Base-by-base conservation (phyloP, 306 rosid genomes). In the Sechiopsis laciniata region DNA sequence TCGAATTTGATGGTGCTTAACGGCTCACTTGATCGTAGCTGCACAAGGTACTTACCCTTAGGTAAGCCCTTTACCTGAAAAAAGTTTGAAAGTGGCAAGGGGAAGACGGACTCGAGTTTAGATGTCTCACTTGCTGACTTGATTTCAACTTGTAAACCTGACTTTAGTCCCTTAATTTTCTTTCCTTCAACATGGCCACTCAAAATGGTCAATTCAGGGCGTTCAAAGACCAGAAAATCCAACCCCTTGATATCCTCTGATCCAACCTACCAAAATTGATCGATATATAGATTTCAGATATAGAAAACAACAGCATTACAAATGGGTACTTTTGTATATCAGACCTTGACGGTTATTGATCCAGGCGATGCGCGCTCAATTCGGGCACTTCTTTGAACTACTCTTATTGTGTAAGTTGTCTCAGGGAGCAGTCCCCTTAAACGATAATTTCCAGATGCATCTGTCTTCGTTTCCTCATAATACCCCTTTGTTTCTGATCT, bases 311-410 rank as follows among this genome's bases (percentile, higher is more conserved):
- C 14, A 21, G 42, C 13, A 10, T 46, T 22, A 14, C 4, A 59
- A 45, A 21, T 20, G 22, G 14, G 6, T 54, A 32, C 45, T 32
- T 42, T 37, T 55, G 32, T 26, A 58, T 45, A 76, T 84, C 87
- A 76, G 74, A 91, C 99, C 92, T 89, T 75, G 58, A 89, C 73
- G 6, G 84, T 21, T 77, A 85, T 26, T 35, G 89, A 84, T 78
- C 89, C 91, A 56, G 97, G 99, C 75, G 99, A 86, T 72, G 99
- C 97, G 54, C 96, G 95, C 87, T 91, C 99, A 70, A 95, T 87
- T 73, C 77, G 76, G 64, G 85, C 67, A 81, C 78, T 84, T 16
- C 83, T 89, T 72, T 82, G 86, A 61, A 86, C 85, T 61, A 95
- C 96, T 84, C 81, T 89, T 71, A 95, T 75, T 68, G 74, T 88